Conservation (phyloP, 1,139 yeast species). For the Pichia sp. region DNA sequence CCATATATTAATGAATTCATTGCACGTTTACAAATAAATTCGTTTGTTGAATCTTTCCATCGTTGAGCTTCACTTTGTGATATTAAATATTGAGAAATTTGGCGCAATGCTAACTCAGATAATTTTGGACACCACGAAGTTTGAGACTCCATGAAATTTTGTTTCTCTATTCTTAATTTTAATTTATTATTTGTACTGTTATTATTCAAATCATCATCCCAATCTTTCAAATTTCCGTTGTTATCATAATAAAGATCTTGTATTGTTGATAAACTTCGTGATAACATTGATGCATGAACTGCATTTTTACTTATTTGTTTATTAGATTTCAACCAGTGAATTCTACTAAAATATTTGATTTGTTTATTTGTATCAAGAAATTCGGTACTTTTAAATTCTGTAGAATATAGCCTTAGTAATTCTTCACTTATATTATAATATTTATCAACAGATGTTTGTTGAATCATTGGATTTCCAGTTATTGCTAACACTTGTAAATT, state of each 20-base stretch:
- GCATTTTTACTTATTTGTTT: conserved; percentile 21
- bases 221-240: conserved; percentile 12
- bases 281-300: conserved; percentile 21
- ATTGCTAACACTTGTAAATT: conserved; percentile 42
- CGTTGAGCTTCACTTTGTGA: conserved; percentile 39
- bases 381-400: conserved; percentile 1
- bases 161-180: conserved; percentile 8
- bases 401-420: conserved; percentile 9
- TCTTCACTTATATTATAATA: conserved; percentile 12
- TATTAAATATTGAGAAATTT: conserved; percentile 40
- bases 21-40: conserved; percentile 34
- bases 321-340: conserved; percentile 26
- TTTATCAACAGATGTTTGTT: conserved; percentile 9
- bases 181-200: not conserved
- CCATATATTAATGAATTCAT: conserved; percentile 42
- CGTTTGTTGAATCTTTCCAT: conserved; percentile 40
- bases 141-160: conserved; percentile 6
- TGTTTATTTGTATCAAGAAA: conserved; percentile 14
- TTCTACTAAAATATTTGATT: conserved; percentile 23
- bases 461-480: conserved; percentile 38
- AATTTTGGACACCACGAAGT: conserved; percentile 34
- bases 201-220: conserved; percentile 16
- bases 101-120: conserved; percentile 38
- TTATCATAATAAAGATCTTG: conserved; percentile 20
- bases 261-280: conserved; percentile 27